Conservation (phyloP, 768 basidiomycete genomes). For the Cystobasidium ongulense region DNA sequence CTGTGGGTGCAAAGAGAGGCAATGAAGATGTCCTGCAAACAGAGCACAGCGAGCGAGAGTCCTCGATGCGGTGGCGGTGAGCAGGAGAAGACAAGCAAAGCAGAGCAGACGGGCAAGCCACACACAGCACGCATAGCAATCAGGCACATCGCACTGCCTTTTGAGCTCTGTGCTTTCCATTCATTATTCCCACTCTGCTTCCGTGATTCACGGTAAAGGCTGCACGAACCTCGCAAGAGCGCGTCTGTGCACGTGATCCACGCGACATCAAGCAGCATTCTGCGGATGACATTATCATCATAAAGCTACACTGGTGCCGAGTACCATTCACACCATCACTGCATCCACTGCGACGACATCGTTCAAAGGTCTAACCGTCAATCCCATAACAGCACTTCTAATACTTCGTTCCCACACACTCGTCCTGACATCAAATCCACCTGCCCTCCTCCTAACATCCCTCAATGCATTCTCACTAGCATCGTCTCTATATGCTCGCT, state of each 20-base stretch:
- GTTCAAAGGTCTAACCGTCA: conserved; percentile 9
- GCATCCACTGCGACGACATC: neutral
- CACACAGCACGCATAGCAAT: no score
- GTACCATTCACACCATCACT: neutral
- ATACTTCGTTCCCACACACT: conserved; percentile 28
- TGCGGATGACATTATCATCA: neutral
- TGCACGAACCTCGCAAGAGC: no score
- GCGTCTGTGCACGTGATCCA: no score
- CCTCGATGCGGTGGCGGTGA: no score
- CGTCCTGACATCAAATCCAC: conserved; percentile 25
- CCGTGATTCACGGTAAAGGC: no score
- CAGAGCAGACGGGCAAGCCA: no score
- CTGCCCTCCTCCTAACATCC: neutral
- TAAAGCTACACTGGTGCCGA: neutral
- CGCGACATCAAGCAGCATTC: no score
- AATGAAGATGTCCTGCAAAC: neutral
- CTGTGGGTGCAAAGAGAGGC: neutral
- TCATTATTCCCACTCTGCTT: no score
- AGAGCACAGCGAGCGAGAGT: no score
- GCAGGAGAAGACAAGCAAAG: no score
- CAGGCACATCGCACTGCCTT: no score
- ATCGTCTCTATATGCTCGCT: neutral
- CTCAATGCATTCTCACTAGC: conserved; percentile 5
- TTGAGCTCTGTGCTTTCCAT: no score
- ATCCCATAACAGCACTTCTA: conserved; percentile 29